Percentiles rank a stretch among this genome's conserved stretches.
These are phyloP conservation scores for Geranomyces michiganensis DNA, from an alignment of 192 early-diverging fungal genomes.

Conservation along the genomic window DNA sequence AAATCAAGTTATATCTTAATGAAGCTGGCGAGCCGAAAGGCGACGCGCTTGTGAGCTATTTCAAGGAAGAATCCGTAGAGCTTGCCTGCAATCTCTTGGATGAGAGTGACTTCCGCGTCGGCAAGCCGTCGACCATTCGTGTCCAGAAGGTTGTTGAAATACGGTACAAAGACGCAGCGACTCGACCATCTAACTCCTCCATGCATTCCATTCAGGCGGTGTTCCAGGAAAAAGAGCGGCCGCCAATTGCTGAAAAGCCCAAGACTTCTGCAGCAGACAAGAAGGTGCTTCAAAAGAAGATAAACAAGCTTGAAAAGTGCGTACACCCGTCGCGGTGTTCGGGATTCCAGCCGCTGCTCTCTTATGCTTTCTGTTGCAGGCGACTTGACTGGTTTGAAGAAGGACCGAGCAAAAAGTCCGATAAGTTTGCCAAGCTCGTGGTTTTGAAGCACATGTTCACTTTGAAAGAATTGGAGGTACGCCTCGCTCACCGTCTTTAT, in stretches of 20 bases:
- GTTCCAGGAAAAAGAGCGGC: slow-evolving; percentile 75
- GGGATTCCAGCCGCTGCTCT: not conserved
- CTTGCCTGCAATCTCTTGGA: slow-evolving; percentile 86
- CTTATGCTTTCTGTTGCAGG: slow-evolving; percentile 43
- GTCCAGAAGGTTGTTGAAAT: slow-evolving; percentile 66
- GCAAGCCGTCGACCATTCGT: slow-evolving; percentile 63
- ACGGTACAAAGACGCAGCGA: not conserved
- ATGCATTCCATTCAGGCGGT: slow-evolving; percentile 60
- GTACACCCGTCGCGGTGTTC: slow-evolving; percentile 4
- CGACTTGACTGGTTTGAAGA: slow-evolving; percentile 93
- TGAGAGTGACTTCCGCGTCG: slow-evolving; percentile 78
- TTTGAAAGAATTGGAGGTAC: slow-evolving; percentile 80
- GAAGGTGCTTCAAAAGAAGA: slow-evolving; percentile 46
- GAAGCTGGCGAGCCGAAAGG: slow-evolving; percentile 75
- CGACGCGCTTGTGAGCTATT: slow-evolving; percentile 90
- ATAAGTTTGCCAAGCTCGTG: slow-evolving; percentile 79
- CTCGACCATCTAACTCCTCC: not conserved
- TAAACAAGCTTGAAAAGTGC: slow-evolving; percentile 77
- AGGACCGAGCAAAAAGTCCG: slow-evolving; percentile 62
- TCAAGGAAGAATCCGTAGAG: slow-evolving; percentile 86
- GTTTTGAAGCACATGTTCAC: slow-evolving; percentile 97
- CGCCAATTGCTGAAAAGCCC: slow-evolving; percentile 20
- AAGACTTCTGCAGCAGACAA: slow-evolving; percentile 41
- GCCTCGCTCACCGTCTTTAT: not conserved
- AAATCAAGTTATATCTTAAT: slow-evolving; percentile 88